Evolutionary conservation across 2,329 filamentous ascomycete species (phyloP), one percentile per base, ranked within the genome.

Genomic region (Blastomyces parvus): DNA sequence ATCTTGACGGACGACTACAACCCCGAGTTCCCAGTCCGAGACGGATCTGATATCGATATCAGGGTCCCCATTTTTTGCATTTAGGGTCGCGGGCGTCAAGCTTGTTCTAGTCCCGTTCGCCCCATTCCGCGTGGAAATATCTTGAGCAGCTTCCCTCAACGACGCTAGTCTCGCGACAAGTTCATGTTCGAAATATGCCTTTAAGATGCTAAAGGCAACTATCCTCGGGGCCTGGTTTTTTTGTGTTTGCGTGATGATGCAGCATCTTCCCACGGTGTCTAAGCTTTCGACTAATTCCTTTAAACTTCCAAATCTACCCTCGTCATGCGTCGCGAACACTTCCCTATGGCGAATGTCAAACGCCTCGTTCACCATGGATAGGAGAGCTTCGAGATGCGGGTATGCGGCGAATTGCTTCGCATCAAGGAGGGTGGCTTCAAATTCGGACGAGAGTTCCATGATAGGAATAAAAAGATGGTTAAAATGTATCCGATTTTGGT

Each of bases 1-100:
- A 46, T 62, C 60, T 25, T 27, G 52, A 17, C 25, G 60, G 36
- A 62, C 60, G n/a, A 38, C 50, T n/a, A 62, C 60, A 13, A 33
- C 50, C 8, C 11, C 40, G 27, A 62, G 36, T 44, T 62, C 60
- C 60, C 60, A 62, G 19, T 62, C 48, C 22, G 25, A n/a, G 27
- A 57, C 17, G 14, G 33, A 42, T n/a, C 2, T 40, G 30, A 62
- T 22, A 46, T 62, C 60, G 22, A 36, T 25, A 27, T 27, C 44
- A 25, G n/a, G 9, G 19, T 53, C 46, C n/a, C 19, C 46, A 61
- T 2, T 17, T 40, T 42, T 42, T 36, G n/a, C 33, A 25, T 25
- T n/a, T 42, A 8, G 8, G n/a, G 36, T 6, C 4, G n/a, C 36
- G 42, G 13, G n/a, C 42, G 36, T 42, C 19, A 56, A 38, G 33